Conservation (phyloP, 768 basidiomycete species). For the Phaeotremella skinneri region DNA sequence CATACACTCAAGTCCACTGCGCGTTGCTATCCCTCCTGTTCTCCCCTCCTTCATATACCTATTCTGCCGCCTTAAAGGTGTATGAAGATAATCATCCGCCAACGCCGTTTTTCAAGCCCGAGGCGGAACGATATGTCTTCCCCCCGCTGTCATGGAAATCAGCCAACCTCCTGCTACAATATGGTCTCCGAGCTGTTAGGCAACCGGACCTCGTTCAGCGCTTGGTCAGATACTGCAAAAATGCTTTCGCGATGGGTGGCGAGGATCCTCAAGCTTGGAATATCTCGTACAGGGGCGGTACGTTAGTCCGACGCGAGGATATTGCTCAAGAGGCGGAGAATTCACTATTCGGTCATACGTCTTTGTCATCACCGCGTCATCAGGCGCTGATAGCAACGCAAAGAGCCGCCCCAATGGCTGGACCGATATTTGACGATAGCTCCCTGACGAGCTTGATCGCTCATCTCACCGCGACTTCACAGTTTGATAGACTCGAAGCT, state of each 20-base stretch:
- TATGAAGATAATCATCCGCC: neutral
- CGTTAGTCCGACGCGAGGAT: slow-evolving; percentile 12
- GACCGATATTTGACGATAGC: neutral
- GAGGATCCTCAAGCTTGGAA: slow-evolving; percentile 21
- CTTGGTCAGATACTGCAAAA: slow-evolving; percentile 31
- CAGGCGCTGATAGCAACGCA: no score
- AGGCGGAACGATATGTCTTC: slow-evolving; percentile 23
- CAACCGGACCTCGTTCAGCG: slow-evolving; percentile 13
- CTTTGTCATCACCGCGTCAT: neutral
- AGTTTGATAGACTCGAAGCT: slow-evolving; percentile 9
- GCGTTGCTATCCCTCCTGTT: slow-evolving; percentile 48
- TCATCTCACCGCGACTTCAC: slow-evolving; percentile 17
- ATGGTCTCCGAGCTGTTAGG: slow-evolving; percentile 26
- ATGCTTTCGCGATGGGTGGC: slow-evolving; percentile 21
- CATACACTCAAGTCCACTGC: slow-evolving; percentile 45
- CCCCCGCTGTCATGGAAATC: slow-evolving; percentile 31
- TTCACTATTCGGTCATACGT: slow-evolving; percentile 15
- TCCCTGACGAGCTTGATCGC: slow-evolving; percentile 8
- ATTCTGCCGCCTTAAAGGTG: slow-evolving; percentile 3
- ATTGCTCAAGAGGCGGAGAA: slow-evolving; percentile 23
- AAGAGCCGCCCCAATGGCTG: neutral
- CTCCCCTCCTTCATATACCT: slow-evolving; percentile 38
- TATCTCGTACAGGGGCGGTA: slow-evolving; percentile 18
- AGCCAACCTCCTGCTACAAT: slow-evolving; percentile 34
- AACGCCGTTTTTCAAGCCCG: neutral